phyloP scores from a whole-genome alignment of 2,329 filamentous ascomycete genomes.

The Botrytis sinoallii region DNA sequence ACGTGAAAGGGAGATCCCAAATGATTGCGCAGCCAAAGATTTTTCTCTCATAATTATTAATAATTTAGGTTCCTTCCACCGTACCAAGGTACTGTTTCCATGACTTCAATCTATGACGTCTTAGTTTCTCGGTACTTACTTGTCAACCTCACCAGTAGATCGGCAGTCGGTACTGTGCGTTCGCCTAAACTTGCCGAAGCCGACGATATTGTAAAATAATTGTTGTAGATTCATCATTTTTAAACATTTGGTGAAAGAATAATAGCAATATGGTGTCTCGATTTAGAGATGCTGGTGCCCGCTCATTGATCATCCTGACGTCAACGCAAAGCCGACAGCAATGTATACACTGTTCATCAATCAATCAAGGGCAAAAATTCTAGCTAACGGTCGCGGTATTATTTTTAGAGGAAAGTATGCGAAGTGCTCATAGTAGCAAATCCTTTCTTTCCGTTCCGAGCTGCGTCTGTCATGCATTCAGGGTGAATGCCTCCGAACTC shows the following conservation, averaged over 20 bases:
- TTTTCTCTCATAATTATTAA: not conserved
- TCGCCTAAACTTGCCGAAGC: not conserved
- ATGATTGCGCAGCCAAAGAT: not conserved
- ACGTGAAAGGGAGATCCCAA: not conserved
- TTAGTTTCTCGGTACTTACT: not conserved
- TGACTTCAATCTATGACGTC: not conserved
- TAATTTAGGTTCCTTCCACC: not conserved
- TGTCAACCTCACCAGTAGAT: not conserved
- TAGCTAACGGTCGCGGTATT: not conserved
- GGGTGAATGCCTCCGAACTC: not conserved
- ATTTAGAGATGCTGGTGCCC: not conserved
- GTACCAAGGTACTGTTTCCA: not conserved
- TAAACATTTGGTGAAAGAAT: not conserved
- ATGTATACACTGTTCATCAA: not conserved
- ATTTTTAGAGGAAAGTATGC: not conserved
- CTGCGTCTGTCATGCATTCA: not conserved
- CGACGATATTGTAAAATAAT: not conserved
- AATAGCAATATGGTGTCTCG: not conserved
- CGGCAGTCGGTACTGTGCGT: not conserved
- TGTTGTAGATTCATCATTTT: not conserved
- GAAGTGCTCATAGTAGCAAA: not conserved
- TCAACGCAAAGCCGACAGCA: not conserved
- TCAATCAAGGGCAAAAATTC: not conserved
- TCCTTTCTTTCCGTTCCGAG: not conserved
- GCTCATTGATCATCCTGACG: not conserved